A percentile compares a stretch with the other conserved stretches of the same genome.
Evolutionary conservation across 2,329 filamentous ascomycete genomes (phyloP).

Genomic region (Penicillium occitanis): DNA sequence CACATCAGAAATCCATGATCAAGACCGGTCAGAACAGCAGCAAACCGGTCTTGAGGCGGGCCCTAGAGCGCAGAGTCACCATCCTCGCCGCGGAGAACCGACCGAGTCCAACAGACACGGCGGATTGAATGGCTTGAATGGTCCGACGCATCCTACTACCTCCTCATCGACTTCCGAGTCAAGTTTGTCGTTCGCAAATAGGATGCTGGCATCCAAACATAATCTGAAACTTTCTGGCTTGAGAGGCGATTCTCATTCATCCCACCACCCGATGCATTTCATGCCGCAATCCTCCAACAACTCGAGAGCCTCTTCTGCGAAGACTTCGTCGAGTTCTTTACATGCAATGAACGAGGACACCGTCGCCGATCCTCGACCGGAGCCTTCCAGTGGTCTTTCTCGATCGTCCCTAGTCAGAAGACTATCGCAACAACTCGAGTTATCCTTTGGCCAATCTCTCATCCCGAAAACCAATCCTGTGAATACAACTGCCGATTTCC

Average conservation of each 20-base stretch:
- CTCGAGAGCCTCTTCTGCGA: slow-evolving; percentile 38
- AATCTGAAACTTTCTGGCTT: slow-evolving; percentile 3
- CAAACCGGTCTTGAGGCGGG: slow-evolving; percentile 20
- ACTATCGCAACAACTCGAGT: slow-evolving; percentile 31
- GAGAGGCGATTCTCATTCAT: slow-evolving; percentile 19
- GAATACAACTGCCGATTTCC: slow-evolving; percentile 36
- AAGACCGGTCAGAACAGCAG: slow-evolving; percentile 7
- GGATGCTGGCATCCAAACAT: slow-evolving; percentile 22
- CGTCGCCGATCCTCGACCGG: slow-evolving; percentile 39
- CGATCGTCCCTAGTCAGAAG: slow-evolving; percentile 30
- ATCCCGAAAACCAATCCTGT: slow-evolving; percentile 24
- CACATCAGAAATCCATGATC: slow-evolving; percentile 9
- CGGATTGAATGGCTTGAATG: slow-evolving; percentile 3
- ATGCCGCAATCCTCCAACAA: slow-evolving; percentile 38
- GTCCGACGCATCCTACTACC: slow-evolving; percentile 7
- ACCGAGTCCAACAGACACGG: slow-evolving; percentile 1
- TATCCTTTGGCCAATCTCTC: slow-evolving; percentile 20
- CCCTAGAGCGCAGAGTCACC: background rate
- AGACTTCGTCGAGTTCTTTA: slow-evolving; percentile 45
- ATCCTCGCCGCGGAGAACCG: slow-evolving; percentile 7
- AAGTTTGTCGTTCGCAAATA: slow-evolving; percentile 19
- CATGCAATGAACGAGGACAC: slow-evolving; percentile 42
- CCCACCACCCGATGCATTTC: slow-evolving; percentile 30
- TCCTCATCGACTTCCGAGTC: slow-evolving; percentile 17
- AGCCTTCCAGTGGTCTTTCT: slow-evolving; percentile 27